Base-by-base conservation (phyloP, 139 green algal genomes). In the Desmodesmus armatus region DNA sequence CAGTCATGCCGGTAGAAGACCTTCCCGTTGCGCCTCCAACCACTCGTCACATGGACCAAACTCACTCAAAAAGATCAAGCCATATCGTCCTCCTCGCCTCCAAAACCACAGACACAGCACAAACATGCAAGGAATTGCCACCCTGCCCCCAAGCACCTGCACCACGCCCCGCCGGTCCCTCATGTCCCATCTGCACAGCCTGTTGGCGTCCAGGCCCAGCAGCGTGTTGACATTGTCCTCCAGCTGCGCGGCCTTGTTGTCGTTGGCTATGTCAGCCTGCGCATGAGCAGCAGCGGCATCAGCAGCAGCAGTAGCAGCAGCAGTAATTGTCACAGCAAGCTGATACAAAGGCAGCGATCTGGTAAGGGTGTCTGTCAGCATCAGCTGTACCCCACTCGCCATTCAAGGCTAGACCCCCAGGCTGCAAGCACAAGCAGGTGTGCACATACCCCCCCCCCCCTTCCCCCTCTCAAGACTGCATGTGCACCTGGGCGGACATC, bases 191-290 rank as follows among this genome's bases (percentile, higher is more conserved):
- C 92, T 91, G 87, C 91, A 93, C 53, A 96, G 87, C 53, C 93
- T 89, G 93, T 99, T 98, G 58, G 84, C 74, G 76, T 96, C 96
- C 65, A 99, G 88, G 27, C 96, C 96, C 41, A 99, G 90, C 87
- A 99, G 98, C 11, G 91, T 93, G 76, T 92, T 96, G 73, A 71
- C 84, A 73, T 93, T 86, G 75, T 95, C 89, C 33, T 97, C 92
- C 73, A 93, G 82, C 87, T 93, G 89, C 1, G 89, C 90, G 3
- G 85, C 81, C 86, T 98, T 98, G 77, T 90, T 93, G 47, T 99
- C 95, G 49, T 86, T 87, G 21, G 80, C 74, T 40, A 98, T 94
- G 81, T 98, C 96, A 27, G 83, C 63, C 74, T 83, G 73, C 41
- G 29, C 11, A 75, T 37, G n/a, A 73, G 43, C 71, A 65, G 41